These are phyloP conservation scores for Candida taoyuanica DNA, from an alignment of 805 yeast genomes.

Conservation along the genomic window DNA sequence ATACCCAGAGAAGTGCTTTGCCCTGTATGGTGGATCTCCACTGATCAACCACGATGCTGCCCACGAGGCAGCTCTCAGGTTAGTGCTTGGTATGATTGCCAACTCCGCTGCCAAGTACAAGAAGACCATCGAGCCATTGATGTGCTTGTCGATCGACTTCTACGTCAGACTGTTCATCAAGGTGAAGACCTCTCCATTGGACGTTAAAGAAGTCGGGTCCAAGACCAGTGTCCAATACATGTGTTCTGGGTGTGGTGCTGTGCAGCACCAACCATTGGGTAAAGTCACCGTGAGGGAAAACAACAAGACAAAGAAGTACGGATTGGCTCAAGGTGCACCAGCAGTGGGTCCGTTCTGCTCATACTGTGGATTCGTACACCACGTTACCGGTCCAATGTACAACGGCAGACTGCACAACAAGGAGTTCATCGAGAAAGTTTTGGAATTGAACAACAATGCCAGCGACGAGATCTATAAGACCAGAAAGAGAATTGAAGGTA, in stretches of 20 bases:
- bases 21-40: slow-evolving; percentile 90
- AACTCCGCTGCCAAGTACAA: slow-evolving; percentile 87
- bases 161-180: slow-evolving; percentile 83
- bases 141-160: slow-evolving; percentile 85
- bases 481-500: slow-evolving; percentile 79
- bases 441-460: slow-evolving; percentile 47
- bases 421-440: slow-evolving; percentile 60
- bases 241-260: slow-evolving; percentile 84
- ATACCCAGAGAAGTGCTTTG: slow-evolving; percentile 95
- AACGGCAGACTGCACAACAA: slow-evolving; percentile 71
- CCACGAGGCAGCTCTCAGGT: slow-evolving; percentile 88
- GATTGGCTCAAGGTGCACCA: slow-evolving; percentile 61
- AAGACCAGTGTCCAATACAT: slow-evolving; percentile 73
- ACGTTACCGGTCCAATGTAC: slow-evolving; percentile 97
- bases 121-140: slow-evolving; percentile 78
- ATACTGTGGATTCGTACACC: slow-evolving; percentile 66
- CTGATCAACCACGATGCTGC: slow-evolving; percentile 68
- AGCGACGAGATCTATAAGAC: slow-evolving; percentile 68
- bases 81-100: slow-evolving; percentile 73
- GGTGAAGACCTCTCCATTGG: slow-evolving; percentile 71
- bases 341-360: slow-evolving; percentile 53
- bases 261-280: slow-evolving; percentile 71
- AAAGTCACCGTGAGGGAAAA: slow-evolving; percentile 41
- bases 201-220: slow-evolving; percentile 75
- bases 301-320: slow-evolving; percentile 46